Evolutionary conservation across 179 eudicot genomes (phyloP), one percentile per base, ranked within the genome.

Genomic region (Spinacia oleracea): DNA sequence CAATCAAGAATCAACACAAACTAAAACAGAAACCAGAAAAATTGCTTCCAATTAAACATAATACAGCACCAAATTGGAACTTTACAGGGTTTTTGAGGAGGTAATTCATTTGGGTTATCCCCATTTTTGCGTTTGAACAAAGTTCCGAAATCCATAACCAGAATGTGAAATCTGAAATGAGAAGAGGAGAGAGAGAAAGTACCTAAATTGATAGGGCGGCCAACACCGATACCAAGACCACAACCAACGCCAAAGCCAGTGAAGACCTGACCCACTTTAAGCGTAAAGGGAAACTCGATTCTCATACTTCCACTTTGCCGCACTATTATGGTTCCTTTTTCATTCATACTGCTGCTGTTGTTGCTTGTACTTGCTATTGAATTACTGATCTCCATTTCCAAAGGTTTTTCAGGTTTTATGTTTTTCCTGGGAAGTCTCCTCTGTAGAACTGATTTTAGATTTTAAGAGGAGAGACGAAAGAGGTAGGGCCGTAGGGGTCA

Each of bases 191-290:
- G 9, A 25, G 38, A 45, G 20, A 60, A 66, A 43, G 72, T 87
- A 93, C 99, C 94, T 84, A 93, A 85, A 84, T 93, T 89, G 29
- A 94, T 64, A 85, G 98, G 96, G 79, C 89, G 87, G 38, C 98
- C 99, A 79, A 88, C 91, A 82, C 99, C 98, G 83, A 96, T 90
- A 76, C 99, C 98, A 85, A 96, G 80, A 73, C 99, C 99, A 82
- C 99, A 96, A 80, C 99, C 99, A 70, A 94, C 76, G 79, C 99
- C 99, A 89, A 96, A 89, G 56, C 98, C 97, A 34, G 96, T 93
- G 62, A 93, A 96, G 12, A 96, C 92, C 81, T 93, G 98, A 75
- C 89, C 89, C 46, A 94, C 96, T 81, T 96, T 96, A 63, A 96
- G 69, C 79, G 90, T 86, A 85, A 93, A 93, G 23, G 99, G 99